Conservation (phyloP, 108 stramenopile species). For the Poteriospumella lacustris region DNA sequence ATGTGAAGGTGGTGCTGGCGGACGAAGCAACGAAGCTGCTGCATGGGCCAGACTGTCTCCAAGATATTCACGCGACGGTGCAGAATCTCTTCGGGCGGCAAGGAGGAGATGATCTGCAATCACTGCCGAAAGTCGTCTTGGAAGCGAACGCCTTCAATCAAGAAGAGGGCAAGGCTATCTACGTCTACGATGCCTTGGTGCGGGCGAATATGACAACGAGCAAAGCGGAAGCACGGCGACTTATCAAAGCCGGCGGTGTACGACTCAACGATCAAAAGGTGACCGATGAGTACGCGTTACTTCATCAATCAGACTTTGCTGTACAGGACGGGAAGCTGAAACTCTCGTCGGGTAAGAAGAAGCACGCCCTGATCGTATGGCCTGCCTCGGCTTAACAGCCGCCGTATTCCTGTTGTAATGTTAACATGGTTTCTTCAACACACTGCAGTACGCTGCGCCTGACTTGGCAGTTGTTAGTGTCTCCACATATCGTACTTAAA, state of each 20-base stretch:
- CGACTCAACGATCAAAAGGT: slow-evolving; percentile 43
- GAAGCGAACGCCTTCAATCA: neutral
- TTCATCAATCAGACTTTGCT: slow-evolving; percentile 25
- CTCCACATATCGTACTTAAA: no score
- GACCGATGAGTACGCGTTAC: slow-evolving; percentile 31
- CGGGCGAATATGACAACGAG: slow-evolving; percentile 66
- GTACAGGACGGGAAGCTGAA: slow-evolving; percentile 40
- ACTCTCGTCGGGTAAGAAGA: slow-evolving; percentile 57
- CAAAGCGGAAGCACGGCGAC: slow-evolving; percentile 85
- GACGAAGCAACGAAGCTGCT: slow-evolving; percentile 86
- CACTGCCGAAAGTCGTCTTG: slow-evolving; percentile 41
- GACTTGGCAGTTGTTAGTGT: no score
- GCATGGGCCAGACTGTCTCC: slow-evolving; percentile 77
- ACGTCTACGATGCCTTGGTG: slow-evolving; percentile 71
- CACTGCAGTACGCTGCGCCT: no score
- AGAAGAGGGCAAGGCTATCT: slow-evolving; percentile 47
- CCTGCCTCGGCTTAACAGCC: no score
- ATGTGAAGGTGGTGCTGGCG: slow-evolving; percentile 87
- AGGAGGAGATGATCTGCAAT: slow-evolving; percentile 31
- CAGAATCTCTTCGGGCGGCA: slow-evolving; percentile 67
- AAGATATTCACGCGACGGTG: slow-evolving; percentile 73
- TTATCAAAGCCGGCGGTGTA: slow-evolving; percentile 80
- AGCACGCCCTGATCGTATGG: slow-evolving; percentile 43
- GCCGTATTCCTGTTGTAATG: no score
- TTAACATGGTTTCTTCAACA: no score